Conservation (phyloP, 768 basidiomycete species). For the Inosperma sp. region DNA sequence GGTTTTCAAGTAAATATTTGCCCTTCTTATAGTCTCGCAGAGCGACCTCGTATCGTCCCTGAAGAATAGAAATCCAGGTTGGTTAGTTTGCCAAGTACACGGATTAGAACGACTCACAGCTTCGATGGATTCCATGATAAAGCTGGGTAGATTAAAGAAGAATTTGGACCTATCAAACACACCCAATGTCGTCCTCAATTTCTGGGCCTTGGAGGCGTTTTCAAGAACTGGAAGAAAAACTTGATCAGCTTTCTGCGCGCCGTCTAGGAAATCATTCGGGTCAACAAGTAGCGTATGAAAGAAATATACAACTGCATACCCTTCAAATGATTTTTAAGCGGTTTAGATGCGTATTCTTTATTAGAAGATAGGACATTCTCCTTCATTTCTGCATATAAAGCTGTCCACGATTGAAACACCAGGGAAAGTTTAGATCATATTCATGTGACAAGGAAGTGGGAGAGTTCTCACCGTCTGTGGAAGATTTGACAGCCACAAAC, state of each 20-base stretch:
- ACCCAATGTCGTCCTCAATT: constrained; percentile 85
- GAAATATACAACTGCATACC: constrained; percentile 58
- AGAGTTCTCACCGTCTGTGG: constrained; percentile 93
- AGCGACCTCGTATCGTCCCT: constrained; percentile 94
- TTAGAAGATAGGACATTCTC: constrained; percentile 74
- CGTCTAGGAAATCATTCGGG: constrained; percentile 45
- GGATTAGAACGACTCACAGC: constrained; percentile 50
- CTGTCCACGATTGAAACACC: constrained; percentile 36
- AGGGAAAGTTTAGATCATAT: constrained; percentile 9
- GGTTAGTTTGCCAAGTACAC: background rate
- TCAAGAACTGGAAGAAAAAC: constrained; percentile 95
- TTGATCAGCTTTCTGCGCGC: constrained; percentile 89
- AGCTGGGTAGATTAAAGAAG: constrained; percentile 96
- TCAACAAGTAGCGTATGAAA: background rate
- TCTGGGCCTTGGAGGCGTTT: constrained; percentile 91
- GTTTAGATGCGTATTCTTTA: constrained; percentile 78
- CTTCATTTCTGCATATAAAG: constrained; percentile 88
- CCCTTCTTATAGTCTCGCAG: constrained; percentile 97
- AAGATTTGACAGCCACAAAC: constrained; percentile 95
- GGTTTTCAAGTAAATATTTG: constrained; percentile 80
- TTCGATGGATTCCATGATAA: constrained; percentile 84
- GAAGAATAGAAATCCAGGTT: constrained; percentile 3
- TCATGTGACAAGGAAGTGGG: constrained; percentile 13
- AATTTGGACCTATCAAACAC: constrained; percentile 97
- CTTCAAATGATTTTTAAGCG: constrained; percentile 80